Conservation (phyloP, 2,329 filamentous ascomycete species). For the Alternaria sp. region DNA sequence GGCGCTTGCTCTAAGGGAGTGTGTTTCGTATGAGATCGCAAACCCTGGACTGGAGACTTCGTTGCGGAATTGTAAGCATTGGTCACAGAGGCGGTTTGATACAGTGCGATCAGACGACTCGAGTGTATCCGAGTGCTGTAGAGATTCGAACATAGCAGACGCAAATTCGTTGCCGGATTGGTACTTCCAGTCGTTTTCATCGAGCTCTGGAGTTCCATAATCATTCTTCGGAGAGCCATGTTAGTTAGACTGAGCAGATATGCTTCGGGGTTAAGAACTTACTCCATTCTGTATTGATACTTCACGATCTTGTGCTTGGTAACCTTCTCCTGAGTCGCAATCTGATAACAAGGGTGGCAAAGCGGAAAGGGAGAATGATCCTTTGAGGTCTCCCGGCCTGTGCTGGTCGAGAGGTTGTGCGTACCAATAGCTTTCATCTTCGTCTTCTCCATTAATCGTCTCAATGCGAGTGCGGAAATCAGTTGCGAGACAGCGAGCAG, state of each 20-base stretch:
- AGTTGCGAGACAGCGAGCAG: background rate
- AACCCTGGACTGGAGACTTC: background rate
- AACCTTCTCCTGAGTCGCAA: background rate
- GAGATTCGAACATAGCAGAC: background rate
- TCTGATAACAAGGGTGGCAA: too few species aligned
- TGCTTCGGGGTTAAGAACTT: background rate
- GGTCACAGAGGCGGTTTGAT: background rate
- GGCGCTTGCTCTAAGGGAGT: background rate
- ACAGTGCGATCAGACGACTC: background rate
- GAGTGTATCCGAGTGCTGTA: background rate
- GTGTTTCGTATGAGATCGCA: background rate
- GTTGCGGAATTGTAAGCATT: background rate
- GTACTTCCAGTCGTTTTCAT: conserved; percentile 9
- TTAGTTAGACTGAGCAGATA: background rate
- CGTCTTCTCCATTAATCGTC: background rate
- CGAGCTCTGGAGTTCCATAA: conserved; percentile 10
- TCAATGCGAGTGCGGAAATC: background rate
- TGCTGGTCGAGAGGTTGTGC: too few species aligned
- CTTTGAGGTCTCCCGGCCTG: background rate
- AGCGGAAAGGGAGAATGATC: too few species aligned
- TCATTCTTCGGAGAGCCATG: background rate
- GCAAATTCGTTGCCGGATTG: background rate
- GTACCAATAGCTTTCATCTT: conserved; percentile 5
- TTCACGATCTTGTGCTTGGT: background rate
- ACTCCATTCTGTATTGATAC: background rate